Base-by-base conservation (phyloP, 2,329 filamentous ascomycete species). In the Beauveria pseudobassiana region DNA sequence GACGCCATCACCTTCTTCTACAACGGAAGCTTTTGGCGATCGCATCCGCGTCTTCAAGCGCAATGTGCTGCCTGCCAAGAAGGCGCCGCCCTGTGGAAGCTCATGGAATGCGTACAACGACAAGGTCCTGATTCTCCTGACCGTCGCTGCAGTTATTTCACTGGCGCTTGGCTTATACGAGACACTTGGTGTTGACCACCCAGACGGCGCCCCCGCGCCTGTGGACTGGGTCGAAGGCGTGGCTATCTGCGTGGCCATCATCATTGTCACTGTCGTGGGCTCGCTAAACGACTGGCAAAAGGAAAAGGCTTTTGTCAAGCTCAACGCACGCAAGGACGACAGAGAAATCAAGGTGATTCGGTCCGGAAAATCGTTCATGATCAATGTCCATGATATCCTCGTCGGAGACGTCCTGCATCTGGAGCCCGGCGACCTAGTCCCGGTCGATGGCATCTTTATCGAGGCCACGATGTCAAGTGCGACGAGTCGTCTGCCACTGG, bases 401-500 rank as follows among this genome's bases (percentile, higher is more conserved):
- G 87, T 87, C 6, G 88, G 88, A 50, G 88, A 91, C 69, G 79
- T 91, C 2, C 78, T 90, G 63, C 82, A 88, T 69, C 76, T 91
- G 10, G 84, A 87, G 63, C 85, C 87, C 1, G 88, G 88, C 64
- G 87, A 91, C 67, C 78, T 89, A 61, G 80, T 90, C 43, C 87
- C 88, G 0, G 87, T 86, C 1, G 88, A 91, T 69, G 88, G 88
- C 6, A 80, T 90, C 59, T 83, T 90, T 63, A 86, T 90, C 63
- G 77, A 80, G 20, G 78, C 6, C 76, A 77, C 64, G 72, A 73
- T 3, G 68, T 80, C 63, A 78, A 87, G 71, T 91, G 87, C 67
- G 88, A 90, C 67, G 88, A 91, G 69, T 89, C 87, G 3, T 89
- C 87, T 12, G 86, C 86, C 1, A 90, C 88, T 28, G 88, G 88